Conservation (phyloP, 495 filamentous ascomycete genomes). For the Opeltia flavorubescens region DNA sequence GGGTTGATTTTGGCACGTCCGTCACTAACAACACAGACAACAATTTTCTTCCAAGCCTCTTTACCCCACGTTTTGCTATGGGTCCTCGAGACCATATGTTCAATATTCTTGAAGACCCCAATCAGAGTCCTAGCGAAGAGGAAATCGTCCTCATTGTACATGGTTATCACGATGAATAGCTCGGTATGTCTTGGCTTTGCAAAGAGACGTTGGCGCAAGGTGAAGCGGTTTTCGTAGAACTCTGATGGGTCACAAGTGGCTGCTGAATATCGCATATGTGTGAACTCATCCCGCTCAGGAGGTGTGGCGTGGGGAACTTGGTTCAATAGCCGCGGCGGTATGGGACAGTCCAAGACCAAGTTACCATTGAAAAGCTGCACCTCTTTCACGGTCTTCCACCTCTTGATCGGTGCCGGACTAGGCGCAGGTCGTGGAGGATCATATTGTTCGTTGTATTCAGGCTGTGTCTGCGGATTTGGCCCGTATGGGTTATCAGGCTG, state of each 20-base stretch:
- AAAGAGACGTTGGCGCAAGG: conserved; percentile 85
- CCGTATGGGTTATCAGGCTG: conserved; percentile 40
- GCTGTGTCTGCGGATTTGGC: conserved; percentile 33
- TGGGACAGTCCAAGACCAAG: conserved; percentile 91
- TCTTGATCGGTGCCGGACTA: conserved; percentile 56
- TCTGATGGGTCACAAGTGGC: conserved; percentile 89
- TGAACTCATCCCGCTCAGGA: conserved; percentile 88
- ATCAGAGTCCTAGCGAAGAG: conserved; percentile 93
- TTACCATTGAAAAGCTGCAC: conserved; percentile 94
- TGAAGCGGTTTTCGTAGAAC: conserved; percentile 81
- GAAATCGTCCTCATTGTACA: conserved; percentile 99
- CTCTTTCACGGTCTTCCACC: conserved; percentile 98
- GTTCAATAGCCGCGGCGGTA: conserved; percentile 76
- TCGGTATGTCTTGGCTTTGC: conserved; percentile 88
- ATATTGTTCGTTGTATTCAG: conserved; percentile 28
- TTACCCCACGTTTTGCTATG: conserved; percentile 96
- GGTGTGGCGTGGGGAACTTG: conserved; percentile 68
- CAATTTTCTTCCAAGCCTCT: conserved; percentile 99
- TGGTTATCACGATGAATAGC: conserved; percentile 94
- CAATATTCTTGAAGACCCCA: conserved; percentile 96
- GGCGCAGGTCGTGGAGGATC: conserved; percentile 30
- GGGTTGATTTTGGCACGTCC: conserved; percentile 97
- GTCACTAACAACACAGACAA: conserved; percentile 95
- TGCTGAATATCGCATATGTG: conserved; percentile 96
- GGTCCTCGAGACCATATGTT: conserved; percentile 85